These are phyloP conservation scores for Globisporangium sylvaticum DNA, from an alignment of 352 stramenopile species.

Conservation along the genomic window DNA sequence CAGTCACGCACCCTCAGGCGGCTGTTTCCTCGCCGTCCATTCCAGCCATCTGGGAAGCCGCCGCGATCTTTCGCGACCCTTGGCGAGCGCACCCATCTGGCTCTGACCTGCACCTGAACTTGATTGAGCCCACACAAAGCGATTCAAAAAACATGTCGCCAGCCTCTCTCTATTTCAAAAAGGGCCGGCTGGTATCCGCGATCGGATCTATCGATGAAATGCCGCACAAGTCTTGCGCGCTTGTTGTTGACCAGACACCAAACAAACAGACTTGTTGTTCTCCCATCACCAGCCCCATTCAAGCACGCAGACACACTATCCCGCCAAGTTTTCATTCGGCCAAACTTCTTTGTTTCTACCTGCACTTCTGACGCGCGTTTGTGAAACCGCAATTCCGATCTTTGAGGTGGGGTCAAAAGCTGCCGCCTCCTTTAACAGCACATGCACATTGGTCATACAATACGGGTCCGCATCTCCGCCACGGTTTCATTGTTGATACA, in stretches of 20 bases:
- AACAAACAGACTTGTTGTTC: not conserved
- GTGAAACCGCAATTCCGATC: not conserved
- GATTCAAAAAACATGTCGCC: not conserved
- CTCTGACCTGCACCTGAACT: not conserved
- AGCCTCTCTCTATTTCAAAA: not conserved
- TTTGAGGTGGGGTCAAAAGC: not conserved
- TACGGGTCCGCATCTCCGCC: not conserved
- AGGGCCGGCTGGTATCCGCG: not conserved
- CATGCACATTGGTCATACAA: not conserved
- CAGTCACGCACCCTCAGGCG: not conserved
- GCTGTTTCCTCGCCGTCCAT: too few species aligned
- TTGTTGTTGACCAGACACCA: not conserved
- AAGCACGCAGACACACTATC: not conserved
- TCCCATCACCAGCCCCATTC: not conserved
- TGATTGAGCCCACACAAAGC: not conserved
- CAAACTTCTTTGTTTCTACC: not conserved
- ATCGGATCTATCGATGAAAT: not conserved
- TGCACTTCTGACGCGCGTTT: slow-evolving; percentile 2
- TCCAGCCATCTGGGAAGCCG: not conserved
- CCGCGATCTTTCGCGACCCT: slow-evolving; percentile 8
- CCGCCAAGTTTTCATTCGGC: slow-evolving; percentile 2
- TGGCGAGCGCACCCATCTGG: slow-evolving; percentile 2
- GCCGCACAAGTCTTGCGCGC: not conserved
- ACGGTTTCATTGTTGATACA: slow-evolving; percentile 11
- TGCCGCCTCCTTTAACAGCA: not conserved